Evolutionary conservation across 225 moss, liverwort and hornwort species (phyloP).

Genomic region (Takakia lepidozioides): DNA sequence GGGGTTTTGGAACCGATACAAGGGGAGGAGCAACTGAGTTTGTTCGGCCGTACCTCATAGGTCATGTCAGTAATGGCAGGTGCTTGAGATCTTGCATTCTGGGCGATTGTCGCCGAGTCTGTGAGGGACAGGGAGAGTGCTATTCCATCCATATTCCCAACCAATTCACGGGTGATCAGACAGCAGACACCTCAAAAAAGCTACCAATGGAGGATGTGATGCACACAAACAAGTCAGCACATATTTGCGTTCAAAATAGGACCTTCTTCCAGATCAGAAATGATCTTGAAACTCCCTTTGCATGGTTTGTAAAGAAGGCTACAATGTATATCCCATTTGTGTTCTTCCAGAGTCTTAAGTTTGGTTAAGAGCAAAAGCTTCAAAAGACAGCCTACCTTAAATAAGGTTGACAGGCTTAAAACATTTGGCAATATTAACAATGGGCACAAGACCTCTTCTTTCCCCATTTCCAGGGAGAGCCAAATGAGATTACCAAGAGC

Average conservation of each 20-base stretch:
- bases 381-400: constrained; percentile 5
- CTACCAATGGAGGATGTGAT: too few relatives aligned
- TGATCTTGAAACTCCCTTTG: too few relatives aligned
- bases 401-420: constrained; percentile 7
- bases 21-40: not conserved
- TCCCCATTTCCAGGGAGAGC: constrained; percentile 5
- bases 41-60: constrained; percentile 28
- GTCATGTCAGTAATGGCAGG: constrained; percentile 34
- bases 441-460: not conserved
- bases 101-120: constrained; percentile 11
- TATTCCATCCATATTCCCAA: constrained; percentile 7
- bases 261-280: too few relatives aligned
- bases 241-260: too few relatives aligned
- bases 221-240: too few relatives aligned
- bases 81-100: constrained; percentile 6
- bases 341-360: too few relatives aligned
- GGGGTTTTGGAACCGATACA: not conserved
- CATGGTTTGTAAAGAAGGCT: too few relatives aligned
- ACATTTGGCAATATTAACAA: constrained; percentile 2
- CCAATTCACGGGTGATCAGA: not conserved
- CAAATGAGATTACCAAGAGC: constrained; percentile 30
- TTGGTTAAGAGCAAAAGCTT: too few relatives aligned
- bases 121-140: constrained; percentile 34
- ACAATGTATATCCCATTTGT: too few relatives aligned
- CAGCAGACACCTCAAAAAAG: too few relatives aligned